Conservation (phyloP, 345 rosid genomes). For the Bruguiera sexangula region DNA sequence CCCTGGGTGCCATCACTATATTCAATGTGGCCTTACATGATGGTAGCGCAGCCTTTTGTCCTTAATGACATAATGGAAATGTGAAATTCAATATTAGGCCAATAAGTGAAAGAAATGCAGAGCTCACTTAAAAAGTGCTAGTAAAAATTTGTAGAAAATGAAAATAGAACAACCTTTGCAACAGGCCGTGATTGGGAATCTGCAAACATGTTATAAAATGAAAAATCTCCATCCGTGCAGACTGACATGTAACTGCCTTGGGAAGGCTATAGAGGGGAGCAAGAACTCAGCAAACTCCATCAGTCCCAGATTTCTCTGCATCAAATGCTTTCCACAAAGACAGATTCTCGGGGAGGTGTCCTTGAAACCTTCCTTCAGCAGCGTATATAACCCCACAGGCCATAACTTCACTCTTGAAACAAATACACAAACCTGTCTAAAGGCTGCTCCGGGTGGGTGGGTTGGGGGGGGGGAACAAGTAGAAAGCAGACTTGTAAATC, state of each 20-base stretch:
- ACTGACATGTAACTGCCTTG: slow-evolving; percentile 69
- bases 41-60: too few species aligned
- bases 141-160: background rate
- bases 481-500: too few species aligned
- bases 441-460: too few species aligned
- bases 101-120: too few species aligned
- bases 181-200: slow-evolving; percentile 49
- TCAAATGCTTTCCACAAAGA: slow-evolving; percentile 98
- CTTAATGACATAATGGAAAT: too few species aligned
- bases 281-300: slow-evolving; percentile 77
- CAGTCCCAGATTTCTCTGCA: slow-evolving; percentile 82
- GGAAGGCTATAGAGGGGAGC: slow-evolving; percentile 81
- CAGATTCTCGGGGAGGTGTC: slow-evolving; percentile 81
- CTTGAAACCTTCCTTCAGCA: slow-evolving; percentile 82
- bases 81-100: too few species aligned
- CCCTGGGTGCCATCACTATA: background rate
- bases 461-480: too few species aligned
- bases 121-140: background rate
- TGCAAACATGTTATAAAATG: slow-evolving; percentile 54
- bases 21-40: too few species aligned
- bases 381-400: slow-evolving; percentile 96
- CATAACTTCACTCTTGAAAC: slow-evolving; percentile 88
- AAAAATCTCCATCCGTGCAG: slow-evolving; percentile 79
- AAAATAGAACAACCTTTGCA: slow-evolving; percentile 43
- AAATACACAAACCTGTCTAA: slow-evolving; percentile 63